These are phyloP conservation scores for Coniella vitis DNA, from an alignment of 2,329 filamentous ascomycete species.

Conservation along the genomic window DNA sequence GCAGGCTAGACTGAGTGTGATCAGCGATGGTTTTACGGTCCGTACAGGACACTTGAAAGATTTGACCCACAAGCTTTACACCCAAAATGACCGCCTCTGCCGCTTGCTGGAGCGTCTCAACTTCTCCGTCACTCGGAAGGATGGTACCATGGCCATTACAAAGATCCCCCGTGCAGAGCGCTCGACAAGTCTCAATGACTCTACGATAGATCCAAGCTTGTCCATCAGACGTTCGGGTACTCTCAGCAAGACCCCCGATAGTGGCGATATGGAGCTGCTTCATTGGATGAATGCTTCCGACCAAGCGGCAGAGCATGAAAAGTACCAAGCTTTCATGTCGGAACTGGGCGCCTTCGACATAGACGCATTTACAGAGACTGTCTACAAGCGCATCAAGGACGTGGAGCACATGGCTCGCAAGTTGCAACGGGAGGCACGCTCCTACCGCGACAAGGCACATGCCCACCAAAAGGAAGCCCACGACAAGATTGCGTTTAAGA, in stretches of 20 bases:
- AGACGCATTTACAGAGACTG: constrained; percentile 74
- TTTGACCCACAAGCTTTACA: constrained; percentile 73
- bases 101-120: constrained; percentile 81
- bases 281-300: constrained; percentile 74
- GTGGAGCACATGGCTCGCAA: constrained; percentile 90
- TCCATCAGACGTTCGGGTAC: constrained; percentile 49
- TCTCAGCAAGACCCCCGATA: constrained; percentile 50
- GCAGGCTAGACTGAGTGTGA: constrained; percentile 43
- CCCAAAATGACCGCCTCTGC: constrained; percentile 76
- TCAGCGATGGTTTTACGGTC: constrained; percentile 56
- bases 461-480: constrained; percentile 75
- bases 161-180: constrained; percentile 59
- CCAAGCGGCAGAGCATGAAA: constrained; percentile 58
- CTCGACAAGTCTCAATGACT: constrained; percentile 48
- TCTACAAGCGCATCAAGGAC: constrained; percentile 86
- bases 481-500: constrained; percentile 90
- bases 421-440: constrained; percentile 81
- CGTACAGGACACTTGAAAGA: constrained; percentile 72
- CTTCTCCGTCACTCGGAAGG: constrained; percentile 70
- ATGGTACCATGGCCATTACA: constrained; percentile 67
- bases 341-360: constrained; percentile 74
- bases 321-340: constrained; percentile 68
- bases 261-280: constrained; percentile 64
- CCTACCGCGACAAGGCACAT: constrained; percentile 83
- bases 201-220: constrained; percentile 45